Evolutionary conservation across 805 yeast species (phyloP).

Genomic region (Wickerhamomyces bovis): DNA sequence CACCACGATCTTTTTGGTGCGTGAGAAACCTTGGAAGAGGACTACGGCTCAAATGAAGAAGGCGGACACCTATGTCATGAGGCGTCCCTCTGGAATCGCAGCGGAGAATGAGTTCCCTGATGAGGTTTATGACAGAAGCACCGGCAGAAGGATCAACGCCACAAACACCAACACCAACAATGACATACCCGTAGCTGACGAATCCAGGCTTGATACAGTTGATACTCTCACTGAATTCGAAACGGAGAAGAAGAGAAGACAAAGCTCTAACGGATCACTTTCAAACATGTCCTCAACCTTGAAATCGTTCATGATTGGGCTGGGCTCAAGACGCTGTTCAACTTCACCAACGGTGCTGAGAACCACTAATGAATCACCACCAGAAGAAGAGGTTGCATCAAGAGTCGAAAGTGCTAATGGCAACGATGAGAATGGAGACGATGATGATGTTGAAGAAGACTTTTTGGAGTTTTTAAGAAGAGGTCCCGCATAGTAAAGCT

Average conservation of each 20-base stretch:
- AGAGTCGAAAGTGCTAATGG: background rate
- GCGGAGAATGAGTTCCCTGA: background rate
- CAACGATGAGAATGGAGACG: background rate
- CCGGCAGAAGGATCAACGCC: background rate
- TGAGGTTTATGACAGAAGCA: background rate
- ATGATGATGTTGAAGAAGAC: background rate
- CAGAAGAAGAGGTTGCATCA: background rate
- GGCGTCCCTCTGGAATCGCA: background rate
- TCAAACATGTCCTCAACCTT: background rate
- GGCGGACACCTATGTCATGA: background rate
- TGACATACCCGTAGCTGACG: background rate
- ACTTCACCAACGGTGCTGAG: background rate
- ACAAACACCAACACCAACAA: too few relatives aligned
- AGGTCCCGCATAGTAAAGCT: background rate
- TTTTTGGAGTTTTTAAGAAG: slow-evolving; percentile 3
- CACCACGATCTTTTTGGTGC: slow-evolving; percentile 61
- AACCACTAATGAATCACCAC: background rate
- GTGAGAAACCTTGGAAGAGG: slow-evolving; percentile 70
- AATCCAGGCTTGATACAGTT: background rate
- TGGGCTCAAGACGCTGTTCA: background rate
- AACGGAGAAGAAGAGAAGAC: slow-evolving; percentile 1
- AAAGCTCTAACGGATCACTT: background rate
- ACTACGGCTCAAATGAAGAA: slow-evolving; percentile 2
- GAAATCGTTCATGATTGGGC: background rate
- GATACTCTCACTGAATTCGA: background rate